Percentiles rank a stretch among this genome's conserved stretches.
phyloP scores from a whole-genome alignment of 2,329 filamentous ascomycete genomes.

The Diaporthe aspalathi region DNA sequence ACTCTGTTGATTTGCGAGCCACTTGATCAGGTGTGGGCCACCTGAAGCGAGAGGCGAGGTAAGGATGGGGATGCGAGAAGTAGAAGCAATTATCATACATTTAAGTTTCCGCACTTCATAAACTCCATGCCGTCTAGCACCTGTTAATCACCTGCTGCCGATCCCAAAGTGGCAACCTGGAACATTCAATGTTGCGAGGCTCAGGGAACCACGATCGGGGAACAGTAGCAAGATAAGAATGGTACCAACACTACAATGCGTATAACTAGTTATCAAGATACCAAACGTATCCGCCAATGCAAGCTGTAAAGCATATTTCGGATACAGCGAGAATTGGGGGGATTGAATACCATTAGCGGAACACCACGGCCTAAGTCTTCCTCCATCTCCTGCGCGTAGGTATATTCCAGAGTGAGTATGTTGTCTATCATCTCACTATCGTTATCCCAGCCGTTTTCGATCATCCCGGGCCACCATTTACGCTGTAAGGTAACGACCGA shows the following conservation, averaged over 20 bases:
- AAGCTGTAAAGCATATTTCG: neutral
- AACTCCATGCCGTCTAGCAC: conserved; percentile 30
- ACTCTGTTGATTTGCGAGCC: neutral
- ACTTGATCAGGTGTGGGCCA: neutral
- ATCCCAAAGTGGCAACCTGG: too few relatives aligned
- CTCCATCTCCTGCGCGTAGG: neutral
- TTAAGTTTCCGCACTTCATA: conserved; percentile 28
- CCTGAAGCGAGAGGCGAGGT: neutral
- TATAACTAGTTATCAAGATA: neutral
- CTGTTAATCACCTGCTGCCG: too few relatives aligned
- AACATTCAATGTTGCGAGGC: too few relatives aligned
- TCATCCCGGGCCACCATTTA: neutral
- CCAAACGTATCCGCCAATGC: too few relatives aligned
- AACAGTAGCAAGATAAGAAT: too few relatives aligned
- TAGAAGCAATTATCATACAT: neutral
- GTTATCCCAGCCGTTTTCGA: neutral
- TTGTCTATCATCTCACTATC: neutral
- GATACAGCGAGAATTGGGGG: neutral
- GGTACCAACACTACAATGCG: neutral
- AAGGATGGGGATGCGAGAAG: neutral
- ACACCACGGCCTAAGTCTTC: neutral
- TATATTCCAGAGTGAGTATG: neutral
- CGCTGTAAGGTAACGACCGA: neutral
- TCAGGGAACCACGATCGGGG: too few relatives aligned
- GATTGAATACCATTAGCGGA: neutral